Base-by-base conservation (phyloP, 2,329 filamentous ascomycete species). In the Elsinoe australis region DNA sequence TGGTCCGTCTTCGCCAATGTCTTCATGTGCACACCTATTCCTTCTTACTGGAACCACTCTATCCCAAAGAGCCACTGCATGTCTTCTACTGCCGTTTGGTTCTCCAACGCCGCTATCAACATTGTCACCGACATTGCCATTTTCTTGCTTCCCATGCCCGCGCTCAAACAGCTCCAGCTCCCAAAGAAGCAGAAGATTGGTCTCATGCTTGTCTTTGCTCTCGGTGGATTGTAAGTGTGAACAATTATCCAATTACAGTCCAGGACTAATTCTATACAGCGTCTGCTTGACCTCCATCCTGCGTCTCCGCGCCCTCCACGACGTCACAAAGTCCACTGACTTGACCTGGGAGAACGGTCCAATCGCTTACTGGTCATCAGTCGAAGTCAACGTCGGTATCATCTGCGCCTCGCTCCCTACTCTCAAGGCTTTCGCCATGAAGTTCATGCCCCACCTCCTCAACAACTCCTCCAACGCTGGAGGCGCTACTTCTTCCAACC, bases 21-120 rank as follows among this genome's bases (percentile, higher is more conserved):
- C 28, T 62, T 71, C 50, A 64, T 67, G 26, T 72, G 70, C 53
- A 58, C 59, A 1, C 70, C 70, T 0, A 59, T 70, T 7, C 53
- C 61, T 7, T 65, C 59, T 42, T 72, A 69, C 56, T 72, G 70
- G 70, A 55, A 66, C 32, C 54, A 10, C 10, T 50, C 38, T 12
- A 53, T 59, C 5, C 45, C 45, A 14, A 56, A 64, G 22, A 49
- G 56, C 54, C 58, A 55, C 44, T 74, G 71, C 52, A 39, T 73
- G 34, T 59, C 59, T 33, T 60, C 63, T 22, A 61, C 66, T 18
- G 61, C 61, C 0, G 56, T 72, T 6, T 72, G 70, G 70, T 70
- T 70, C 54, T 64, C 57, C 18, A 64, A 64, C 47, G 56, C 62
- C n/a, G 58, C 52, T 10, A 53, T 61, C 14, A 67, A 67, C 51